These are phyloP conservation scores for Veloporphyrellus conicus DNA, from an alignment of 1,284 basidiomycete genomes.

Conservation along the genomic window DNA sequence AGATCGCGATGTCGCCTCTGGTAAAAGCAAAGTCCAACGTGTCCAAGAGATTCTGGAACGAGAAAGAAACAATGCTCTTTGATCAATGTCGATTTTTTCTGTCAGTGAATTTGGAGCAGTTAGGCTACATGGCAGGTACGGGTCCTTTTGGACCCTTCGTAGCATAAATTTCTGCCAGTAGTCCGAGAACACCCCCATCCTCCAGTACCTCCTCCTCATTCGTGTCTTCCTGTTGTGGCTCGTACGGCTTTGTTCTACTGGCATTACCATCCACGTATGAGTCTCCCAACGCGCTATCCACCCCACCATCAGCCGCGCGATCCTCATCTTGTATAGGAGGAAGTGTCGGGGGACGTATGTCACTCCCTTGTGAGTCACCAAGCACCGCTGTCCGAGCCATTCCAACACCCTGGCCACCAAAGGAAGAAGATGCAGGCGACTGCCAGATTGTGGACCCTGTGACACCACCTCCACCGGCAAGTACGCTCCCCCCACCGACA, in stretches of 20 bases:
- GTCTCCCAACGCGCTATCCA: conserved; percentile 54
- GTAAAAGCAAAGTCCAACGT: conserved; percentile 68
- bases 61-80: conserved; percentile 26
- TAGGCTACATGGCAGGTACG: conserved; percentile 43
- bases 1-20: conserved; percentile 62
- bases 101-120: too few relatives aligned
- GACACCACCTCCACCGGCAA: conserved; percentile 28
- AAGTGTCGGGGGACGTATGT: conserved; percentile 11
- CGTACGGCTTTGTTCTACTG: conserved; percentile 38
- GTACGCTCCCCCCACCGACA: conserved; percentile 35
- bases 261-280: conserved; percentile 68
- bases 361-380: conserved; percentile 66
- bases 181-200: conserved; percentile 67
- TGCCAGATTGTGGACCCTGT: conserved; percentile 28
- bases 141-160: conserved; percentile 49
- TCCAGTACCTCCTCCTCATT: conserved; percentile 57
- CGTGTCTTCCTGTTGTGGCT: conserved; percentile 44
- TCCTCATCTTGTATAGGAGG: conserved; percentile 43
- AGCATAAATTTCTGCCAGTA: conserved; percentile 76
- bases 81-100: conserved; percentile 1
- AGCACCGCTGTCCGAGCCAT: conserved; percentile 66
- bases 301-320: conserved; percentile 48
- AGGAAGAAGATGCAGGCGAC: conserved; percentile 23
- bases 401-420: conserved; percentile 29
- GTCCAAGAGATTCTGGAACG: conserved; percentile 70